Evolutionary conservation across 768 basidiomycete species (phyloP).

Genomic region (Trametes meyenii): DNA sequence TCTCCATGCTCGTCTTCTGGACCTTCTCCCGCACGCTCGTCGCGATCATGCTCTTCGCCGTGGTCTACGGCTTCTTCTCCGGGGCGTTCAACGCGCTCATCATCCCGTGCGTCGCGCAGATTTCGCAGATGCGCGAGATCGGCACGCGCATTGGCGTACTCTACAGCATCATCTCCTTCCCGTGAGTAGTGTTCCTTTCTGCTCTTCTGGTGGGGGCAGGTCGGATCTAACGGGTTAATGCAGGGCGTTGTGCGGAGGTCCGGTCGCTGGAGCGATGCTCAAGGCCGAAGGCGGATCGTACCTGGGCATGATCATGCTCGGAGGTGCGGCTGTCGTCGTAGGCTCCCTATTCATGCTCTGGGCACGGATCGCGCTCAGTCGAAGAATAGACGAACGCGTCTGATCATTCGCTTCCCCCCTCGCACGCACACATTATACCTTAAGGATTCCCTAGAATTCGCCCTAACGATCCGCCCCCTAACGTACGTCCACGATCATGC

Average conservation of each 20-base stretch:
- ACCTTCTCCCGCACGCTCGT: slow-evolving; percentile 45
- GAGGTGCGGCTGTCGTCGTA: slow-evolving; percentile 58
- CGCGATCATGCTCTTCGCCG: slow-evolving; percentile 53
- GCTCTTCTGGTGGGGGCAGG: too few relatives aligned
- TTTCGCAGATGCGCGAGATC: slow-evolving; percentile 59
- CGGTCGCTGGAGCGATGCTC: slow-evolving; percentile 62
- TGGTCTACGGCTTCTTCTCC: slow-evolving; percentile 62
- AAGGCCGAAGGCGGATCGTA: slow-evolving; percentile 47
- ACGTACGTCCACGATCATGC: too few relatives aligned
- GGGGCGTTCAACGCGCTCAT: slow-evolving; percentile 72
- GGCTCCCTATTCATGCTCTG: slow-evolving; percentile 61
- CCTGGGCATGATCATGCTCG: slow-evolving; percentile 56
- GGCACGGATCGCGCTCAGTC: slow-evolving; percentile 33
- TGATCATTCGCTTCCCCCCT: not conserved
- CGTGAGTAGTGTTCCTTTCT: slow-evolving; percentile 52
- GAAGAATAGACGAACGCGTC: slow-evolving; percentile 5
- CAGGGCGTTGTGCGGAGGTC: slow-evolving; percentile 67
- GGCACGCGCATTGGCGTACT: slow-evolving; percentile 66
- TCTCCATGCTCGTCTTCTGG: slow-evolving; percentile 64
- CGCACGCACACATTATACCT: not conserved
- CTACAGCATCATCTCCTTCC: slow-evolving; percentile 66
- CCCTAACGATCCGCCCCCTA: too few relatives aligned
- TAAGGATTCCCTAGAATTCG: not conserved
- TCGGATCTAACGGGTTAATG: not conserved
- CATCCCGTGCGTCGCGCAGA: slow-evolving; percentile 68